Percentiles rank a stretch among this genome's conserved stretches.
These are phyloP conservation scores for Xylariaceae sp. DNA, from an alignment of 2,329 filamentous ascomycete species.

Conservation along the genomic window DNA sequence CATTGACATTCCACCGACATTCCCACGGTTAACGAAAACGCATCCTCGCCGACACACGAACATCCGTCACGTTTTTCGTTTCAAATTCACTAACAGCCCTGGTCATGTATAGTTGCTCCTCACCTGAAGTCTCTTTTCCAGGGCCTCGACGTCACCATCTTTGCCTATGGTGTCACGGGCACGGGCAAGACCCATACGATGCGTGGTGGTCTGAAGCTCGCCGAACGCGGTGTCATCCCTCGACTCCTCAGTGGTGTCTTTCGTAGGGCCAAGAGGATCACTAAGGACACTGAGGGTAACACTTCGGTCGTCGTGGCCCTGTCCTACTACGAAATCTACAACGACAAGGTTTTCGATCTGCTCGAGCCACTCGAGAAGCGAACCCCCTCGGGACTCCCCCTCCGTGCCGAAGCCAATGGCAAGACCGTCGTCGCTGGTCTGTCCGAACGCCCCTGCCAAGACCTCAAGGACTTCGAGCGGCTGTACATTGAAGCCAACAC, in stretches of 20 bases:
- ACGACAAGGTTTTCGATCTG: slow-evolving; percentile 89
- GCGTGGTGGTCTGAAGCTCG: slow-evolving; percentile 82
- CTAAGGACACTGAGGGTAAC: slow-evolving; percentile 69
- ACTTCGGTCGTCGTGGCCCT: slow-evolving; percentile 71
- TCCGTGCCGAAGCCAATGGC: slow-evolving; percentile 80
- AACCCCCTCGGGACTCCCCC: slow-evolving; percentile 71
- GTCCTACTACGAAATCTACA: slow-evolving; percentile 96
- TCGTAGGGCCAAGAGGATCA: slow-evolving; percentile 76
- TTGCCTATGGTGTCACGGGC: slow-evolving; percentile 89
- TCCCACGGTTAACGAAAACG: neutral
- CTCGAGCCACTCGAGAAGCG: slow-evolving; percentile 87
- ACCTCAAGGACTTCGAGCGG: slow-evolving; percentile 83
- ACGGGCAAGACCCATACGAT: slow-evolving; percentile 96
- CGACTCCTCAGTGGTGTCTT: slow-evolving; percentile 82
- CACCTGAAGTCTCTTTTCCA: slow-evolving; percentile 89
- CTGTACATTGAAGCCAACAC: slow-evolving; percentile 90
- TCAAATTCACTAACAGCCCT: slow-evolving; percentile 9
- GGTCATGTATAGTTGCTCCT: slow-evolving; percentile 62
- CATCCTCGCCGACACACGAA: slow-evolving; percentile 3
- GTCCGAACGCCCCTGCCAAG: slow-evolving; percentile 76
- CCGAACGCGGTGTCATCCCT: slow-evolving; percentile 84
- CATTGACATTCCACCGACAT: neutral
- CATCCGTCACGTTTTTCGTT: neutral
- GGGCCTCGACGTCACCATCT: slow-evolving; percentile 83
- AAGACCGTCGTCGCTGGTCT: slow-evolving; percentile 85